phyloP scores from a whole-genome alignment of 2,329 filamentous ascomycete genomes.

The Talaromyces sp. region DNA sequence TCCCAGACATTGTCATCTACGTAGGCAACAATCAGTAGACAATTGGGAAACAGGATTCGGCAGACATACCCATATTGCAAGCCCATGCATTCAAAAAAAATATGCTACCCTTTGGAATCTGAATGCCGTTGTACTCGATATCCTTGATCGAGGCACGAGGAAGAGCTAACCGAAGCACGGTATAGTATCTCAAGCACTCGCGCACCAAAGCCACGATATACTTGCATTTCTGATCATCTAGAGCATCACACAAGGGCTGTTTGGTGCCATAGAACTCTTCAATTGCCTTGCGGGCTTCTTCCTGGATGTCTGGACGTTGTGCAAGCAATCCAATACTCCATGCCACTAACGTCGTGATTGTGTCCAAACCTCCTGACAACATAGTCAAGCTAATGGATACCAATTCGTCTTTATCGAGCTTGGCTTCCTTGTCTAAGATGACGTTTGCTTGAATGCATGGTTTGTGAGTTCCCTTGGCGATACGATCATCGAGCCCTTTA shows the following conservation, averaged over 20 bases:
- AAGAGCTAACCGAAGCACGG: constrained; percentile 60
- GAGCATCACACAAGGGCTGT: constrained; percentile 56
- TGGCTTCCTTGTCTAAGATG: constrained; percentile 56
- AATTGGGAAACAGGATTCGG: neutral
- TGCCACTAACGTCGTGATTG: constrained; percentile 62
- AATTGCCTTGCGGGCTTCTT: constrained; percentile 58
- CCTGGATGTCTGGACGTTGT: constrained; percentile 59
- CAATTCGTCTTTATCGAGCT: constrained; percentile 60
- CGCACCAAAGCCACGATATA: constrained; percentile 63
- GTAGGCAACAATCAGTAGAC: neutral
- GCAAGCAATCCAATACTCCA: constrained; percentile 63
- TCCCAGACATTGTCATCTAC: constrained; percentile 55
- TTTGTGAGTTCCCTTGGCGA: neutral
- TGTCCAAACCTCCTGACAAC: constrained; percentile 65
- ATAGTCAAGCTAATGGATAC: constrained; percentile 66
- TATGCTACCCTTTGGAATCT: constrained; percentile 61
- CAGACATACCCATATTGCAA: constrained; percentile 60
- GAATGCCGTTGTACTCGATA: constrained; percentile 54
- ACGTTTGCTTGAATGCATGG: neutral
- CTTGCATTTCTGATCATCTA: constrained; percentile 61
- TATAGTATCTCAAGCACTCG: constrained; percentile 60
- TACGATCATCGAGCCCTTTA: constrained; percentile 51
- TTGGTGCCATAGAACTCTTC: constrained; percentile 50
- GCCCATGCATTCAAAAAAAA: constrained; percentile 67
- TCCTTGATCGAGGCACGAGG: constrained; percentile 61